A percentile compares a stretch with the other conserved stretches of the same genome.
These are phyloP conservation scores for Rusavskia elegans DNA, from an alignment of 495 filamentous ascomycete genomes.

Conservation along the genomic window DNA sequence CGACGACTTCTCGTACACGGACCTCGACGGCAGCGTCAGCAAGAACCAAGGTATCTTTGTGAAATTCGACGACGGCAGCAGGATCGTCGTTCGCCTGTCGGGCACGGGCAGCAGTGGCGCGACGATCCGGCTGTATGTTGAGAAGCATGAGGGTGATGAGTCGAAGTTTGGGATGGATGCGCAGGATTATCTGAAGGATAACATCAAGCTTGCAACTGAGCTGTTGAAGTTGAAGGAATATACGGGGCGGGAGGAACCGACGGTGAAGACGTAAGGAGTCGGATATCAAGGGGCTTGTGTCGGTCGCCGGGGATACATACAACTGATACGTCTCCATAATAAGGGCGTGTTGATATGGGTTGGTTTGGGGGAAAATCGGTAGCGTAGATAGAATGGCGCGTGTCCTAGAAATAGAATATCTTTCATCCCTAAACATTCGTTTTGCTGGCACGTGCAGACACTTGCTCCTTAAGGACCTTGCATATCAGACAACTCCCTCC, in stretches of 20 bases:
- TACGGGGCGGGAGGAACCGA: conserved; percentile 77
- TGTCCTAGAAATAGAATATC: no score
- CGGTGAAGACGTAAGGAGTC: conserved; percentile 26
- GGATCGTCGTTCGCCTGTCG: conserved; percentile 84
- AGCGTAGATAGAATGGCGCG: no score
- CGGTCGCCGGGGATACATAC: no score
- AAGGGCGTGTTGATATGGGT: no score
- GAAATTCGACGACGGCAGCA: conserved; percentile 86
- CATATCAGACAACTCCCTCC: no score
- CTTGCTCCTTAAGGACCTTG: no score
- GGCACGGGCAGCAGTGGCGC: conserved; percentile 90
- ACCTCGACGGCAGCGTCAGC: conserved; percentile 86
- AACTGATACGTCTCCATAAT: no score
- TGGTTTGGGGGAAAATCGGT: no score
- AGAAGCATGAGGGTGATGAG: conserved; percentile 71
- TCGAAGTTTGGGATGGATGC: conserved; percentile 61
- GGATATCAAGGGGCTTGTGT: no score
- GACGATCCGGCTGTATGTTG: conserved; percentile 90
- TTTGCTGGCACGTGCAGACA: no score
- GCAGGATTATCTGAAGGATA: conserved; percentile 86
- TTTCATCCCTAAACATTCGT: no score
- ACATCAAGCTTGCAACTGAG: conserved; percentile 66
- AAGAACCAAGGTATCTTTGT: conserved; percentile 93
- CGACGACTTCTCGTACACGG: conserved; percentile 93
- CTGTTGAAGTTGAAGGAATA: conserved; percentile 82